Base-by-base conservation (phyloP, 2,329 filamentous ascomycete species). In the Botryotinia narcissicola region DNA sequence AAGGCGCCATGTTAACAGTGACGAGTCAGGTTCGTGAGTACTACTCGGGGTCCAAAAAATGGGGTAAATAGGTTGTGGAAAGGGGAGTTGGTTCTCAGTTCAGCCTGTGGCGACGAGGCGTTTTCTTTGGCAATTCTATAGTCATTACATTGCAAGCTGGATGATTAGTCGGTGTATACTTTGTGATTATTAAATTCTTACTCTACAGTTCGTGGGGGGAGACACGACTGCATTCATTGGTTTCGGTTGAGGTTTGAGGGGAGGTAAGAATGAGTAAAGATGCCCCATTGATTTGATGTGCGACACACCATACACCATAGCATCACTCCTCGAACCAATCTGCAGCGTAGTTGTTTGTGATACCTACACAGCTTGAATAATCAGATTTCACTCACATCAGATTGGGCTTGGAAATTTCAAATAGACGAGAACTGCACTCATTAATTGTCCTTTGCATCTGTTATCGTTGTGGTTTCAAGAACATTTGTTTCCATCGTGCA, bases 141-240 rank as follows among this genome's bases (percentile, higher is more conserved):
- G 64, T 16, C 29, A 48, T 66, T 35, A 20, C 29, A 48, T 51
- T 51, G 22, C 20, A 66, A n/a, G 44, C 20, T 25, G 44, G 22
- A 20, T 48, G 16, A 42, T 35, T 51, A 10, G 29, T 32, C 63
- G 44, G 63, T 66, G 63, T 66, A 32, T 48, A 12, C 32, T 71
- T 10, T 61, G 32, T 46, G 35, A 63, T 71, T 63, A 32, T 61
- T 48, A 29, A 18, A 63, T 63, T 71, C 42, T 64, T 44, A 64
- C 57, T 62, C 48, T 12, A 20, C 20, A 22, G 42, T n/a, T 32
- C 18, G 37, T n/a, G 7, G 37, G 29, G 35, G n/a, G 32, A 25
- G 51, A 70, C 37, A 32, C 29, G 18, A 44, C 2, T 25, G 18
- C 10, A 14, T 22, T 46, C n/a, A 46, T 37, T 67, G 63, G 63